These are phyloP conservation scores for Allodekkera sacchari DNA, from an alignment of 805 yeast genomes.

Conservation along the genomic window DNA sequence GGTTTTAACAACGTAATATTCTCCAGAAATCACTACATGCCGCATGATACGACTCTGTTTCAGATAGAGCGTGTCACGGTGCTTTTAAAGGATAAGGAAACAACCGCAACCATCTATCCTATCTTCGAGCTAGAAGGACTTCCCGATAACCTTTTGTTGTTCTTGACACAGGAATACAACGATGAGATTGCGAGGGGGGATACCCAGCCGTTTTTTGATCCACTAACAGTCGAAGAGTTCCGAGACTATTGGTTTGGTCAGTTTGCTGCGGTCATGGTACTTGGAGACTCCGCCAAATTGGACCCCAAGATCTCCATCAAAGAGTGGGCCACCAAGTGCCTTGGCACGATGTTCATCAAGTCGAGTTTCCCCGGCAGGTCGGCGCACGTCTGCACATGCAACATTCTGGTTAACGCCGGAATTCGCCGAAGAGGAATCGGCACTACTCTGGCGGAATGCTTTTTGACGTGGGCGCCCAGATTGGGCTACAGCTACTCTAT, in stretches of 20 bases:
- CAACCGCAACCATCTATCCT: constrained; percentile 91
- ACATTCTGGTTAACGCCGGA: constrained; percentile 85
- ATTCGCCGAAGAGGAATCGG: constrained; percentile 92
- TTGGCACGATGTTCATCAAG: constrained; percentile 78
- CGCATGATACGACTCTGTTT: constrained; percentile 20
- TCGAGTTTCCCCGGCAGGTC: constrained; percentile 92
- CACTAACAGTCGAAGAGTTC: constrained; percentile 67
- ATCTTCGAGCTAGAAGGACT: constrained; percentile 55
- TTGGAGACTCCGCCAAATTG: constrained; percentile 59
- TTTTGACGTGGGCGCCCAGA: constrained; percentile 83
- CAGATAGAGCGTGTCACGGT: constrained; percentile 62
- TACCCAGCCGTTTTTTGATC: constrained; percentile 79
- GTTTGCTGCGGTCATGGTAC: constrained; percentile 66
- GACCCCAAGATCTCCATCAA: constrained; percentile 33
- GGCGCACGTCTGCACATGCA: constrained; percentile 87
- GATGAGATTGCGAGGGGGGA: constrained; percentile 88
- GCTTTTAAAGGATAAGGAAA: constrained; percentile 76
- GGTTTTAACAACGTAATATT: constrained; percentile 24
- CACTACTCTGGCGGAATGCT: constrained; percentile 72
- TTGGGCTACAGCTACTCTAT: constrained; percentile 80
- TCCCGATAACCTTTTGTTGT: constrained; percentile 72
- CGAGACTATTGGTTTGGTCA: constrained; percentile 83
- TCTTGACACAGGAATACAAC: constrained; percentile 85
- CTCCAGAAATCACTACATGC: constrained; percentile 22
- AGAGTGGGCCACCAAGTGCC: constrained; percentile 89